These are phyloP conservation scores for Cladosporium sp. DNA, from an alignment of 2,329 filamentous ascomycete species.

Conservation along the genomic window DNA sequence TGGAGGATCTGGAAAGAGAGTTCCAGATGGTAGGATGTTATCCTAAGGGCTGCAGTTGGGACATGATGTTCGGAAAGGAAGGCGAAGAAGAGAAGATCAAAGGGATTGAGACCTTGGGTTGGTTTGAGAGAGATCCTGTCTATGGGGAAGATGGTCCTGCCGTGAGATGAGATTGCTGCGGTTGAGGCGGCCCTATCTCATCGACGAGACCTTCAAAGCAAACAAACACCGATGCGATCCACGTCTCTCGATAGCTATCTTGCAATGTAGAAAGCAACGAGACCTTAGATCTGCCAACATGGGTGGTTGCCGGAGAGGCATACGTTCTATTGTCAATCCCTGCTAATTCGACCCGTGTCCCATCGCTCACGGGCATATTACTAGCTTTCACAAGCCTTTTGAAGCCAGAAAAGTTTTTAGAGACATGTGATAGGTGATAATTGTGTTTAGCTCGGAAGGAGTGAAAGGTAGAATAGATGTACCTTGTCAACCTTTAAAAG, in stretches of 20 bases:
- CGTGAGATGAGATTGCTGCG: slow-evolving; percentile 29
- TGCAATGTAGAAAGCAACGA: background rate
- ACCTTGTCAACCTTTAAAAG: background rate
- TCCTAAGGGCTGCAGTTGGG: slow-evolving; percentile 59
- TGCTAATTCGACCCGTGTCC: background rate
- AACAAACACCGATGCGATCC: background rate
- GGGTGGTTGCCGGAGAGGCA: too few relatives aligned
- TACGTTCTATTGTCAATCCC: background rate
- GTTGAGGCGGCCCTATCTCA: background rate
- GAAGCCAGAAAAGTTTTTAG: background rate
- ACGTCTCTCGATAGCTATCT: background rate
- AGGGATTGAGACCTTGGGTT: slow-evolving; percentile 51
- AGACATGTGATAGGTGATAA: background rate
- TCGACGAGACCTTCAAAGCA: background rate
- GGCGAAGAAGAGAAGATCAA: slow-evolving; percentile 57
- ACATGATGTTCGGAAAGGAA: slow-evolving; percentile 68
- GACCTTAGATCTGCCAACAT: background rate
- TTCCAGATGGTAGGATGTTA: slow-evolving; percentile 71
- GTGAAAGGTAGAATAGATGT: background rate
- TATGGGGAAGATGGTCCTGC: slow-evolving; percentile 58
- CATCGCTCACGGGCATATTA: background rate
- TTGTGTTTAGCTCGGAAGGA: background rate
- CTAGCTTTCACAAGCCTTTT: background rate
- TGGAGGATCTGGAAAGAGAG: slow-evolving; percentile 54
- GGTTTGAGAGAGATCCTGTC: slow-evolving; percentile 62